These are phyloP conservation scores for Adansonia grandidieri DNA, from an alignment of 441 rosid species.

Conservation along the genomic window DNA sequence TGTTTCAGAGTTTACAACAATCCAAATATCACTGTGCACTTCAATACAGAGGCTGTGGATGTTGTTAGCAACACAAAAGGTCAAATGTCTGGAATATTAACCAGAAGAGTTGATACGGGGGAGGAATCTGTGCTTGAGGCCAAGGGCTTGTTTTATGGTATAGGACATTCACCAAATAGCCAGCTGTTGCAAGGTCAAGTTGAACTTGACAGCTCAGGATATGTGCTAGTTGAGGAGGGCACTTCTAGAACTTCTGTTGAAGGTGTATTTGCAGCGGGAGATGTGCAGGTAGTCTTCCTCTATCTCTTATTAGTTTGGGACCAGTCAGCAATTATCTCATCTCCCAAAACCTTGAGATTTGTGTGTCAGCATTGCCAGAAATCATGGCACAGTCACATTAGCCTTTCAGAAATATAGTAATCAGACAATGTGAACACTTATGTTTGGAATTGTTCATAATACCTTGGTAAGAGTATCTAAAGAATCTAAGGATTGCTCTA, in stretches of 20 bases:
- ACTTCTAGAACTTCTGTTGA: conserved; percentile 79
- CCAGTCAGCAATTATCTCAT: conserved; percentile 3
- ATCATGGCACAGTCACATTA: not conserved
- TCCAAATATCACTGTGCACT: conserved; percentile 95
- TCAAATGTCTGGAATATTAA: conserved; percentile 91
- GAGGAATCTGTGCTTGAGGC: conserved; percentile 89
- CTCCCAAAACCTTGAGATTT: conserved; percentile 22
- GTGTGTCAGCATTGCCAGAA: conserved; percentile 15
- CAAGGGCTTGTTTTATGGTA: conserved; percentile 96
- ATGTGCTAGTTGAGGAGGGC: conserved; percentile 79
- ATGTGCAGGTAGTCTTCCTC: conserved; percentile 76
- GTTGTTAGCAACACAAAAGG: conserved; percentile 88
- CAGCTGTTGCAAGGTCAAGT: conserved; percentile 93
- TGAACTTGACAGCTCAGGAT: conserved; percentile 80
- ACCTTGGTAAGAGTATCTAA: not conserved
- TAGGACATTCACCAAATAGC: conserved; percentile 95
- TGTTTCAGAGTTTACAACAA: conserved; percentile 99
- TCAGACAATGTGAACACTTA: not conserved
- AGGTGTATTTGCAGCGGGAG: conserved; percentile 99
- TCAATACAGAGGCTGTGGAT: conserved; percentile 84
- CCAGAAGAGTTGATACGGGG: conserved; percentile 73
- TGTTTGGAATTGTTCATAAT: not conserved
- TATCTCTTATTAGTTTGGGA: conserved; percentile 26
- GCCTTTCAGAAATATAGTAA: not conserved
- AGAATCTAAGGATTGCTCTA: not conserved